Base-by-base conservation (phyloP, 1,284 basidiomycete species). In the Mycena sp. region DNA sequence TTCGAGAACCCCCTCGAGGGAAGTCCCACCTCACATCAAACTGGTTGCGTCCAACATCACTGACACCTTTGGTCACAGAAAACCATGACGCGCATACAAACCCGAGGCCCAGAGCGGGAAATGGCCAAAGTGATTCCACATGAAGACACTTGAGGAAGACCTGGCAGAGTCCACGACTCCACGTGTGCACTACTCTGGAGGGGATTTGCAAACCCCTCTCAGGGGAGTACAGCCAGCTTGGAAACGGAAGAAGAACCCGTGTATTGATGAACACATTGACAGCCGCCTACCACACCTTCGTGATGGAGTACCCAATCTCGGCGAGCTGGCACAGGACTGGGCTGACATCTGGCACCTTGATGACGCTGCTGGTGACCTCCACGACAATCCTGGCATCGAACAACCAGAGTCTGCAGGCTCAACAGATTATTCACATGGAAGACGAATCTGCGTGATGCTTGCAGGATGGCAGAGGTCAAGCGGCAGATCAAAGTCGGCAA, bases 321-420 rank as follows among this genome's bases (percentile, higher is more conserved):
- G 52, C 25, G 26, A 58, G 30, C 35, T 62, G 12, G 21, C 21
- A 51, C 38, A 17, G 21, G 51, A 38, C n/a, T 49, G 37, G 63
- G 32, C 41, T 14, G 23, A 51, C 5, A 52, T 65, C 0, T 70
- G 64, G 66, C 29, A 51, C 0, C 41, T 69, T 4, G 67, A 70
- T 7, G 63, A 58, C 0, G n/a, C n/a, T n/a, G n/a, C 49, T 19
- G 67, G 51, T 3, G 56, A 54, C 12, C 16, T 38, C 1, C 41
- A 37, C 6, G 51, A 52, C 6, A 30, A 66, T 19, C 56, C 58
- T 2, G 56, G 61, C 6, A 23, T 46, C 2, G 67, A 67, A 21
- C 57, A 69, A 26, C 72, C 70, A 16, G 61, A 55, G 72, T 0
- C 35, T 46, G 0, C 62, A 64, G 1, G 62, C 74, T 28, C 72